These are phyloP conservation scores for Penicillium manginii DNA, from an alignment of 495 filamentous ascomycete species.

Conservation along the genomic window DNA sequence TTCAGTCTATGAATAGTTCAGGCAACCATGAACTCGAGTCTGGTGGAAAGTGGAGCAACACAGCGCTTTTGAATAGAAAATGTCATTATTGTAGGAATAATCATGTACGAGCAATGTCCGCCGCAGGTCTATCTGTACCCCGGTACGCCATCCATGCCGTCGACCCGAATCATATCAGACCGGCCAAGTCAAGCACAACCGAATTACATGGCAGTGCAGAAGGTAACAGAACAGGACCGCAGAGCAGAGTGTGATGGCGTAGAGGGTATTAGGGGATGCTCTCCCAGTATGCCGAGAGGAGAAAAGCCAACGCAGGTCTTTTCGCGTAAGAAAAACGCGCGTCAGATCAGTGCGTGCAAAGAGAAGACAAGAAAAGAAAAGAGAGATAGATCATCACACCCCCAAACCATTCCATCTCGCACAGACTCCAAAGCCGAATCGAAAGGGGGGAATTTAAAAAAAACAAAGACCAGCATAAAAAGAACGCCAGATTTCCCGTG, in stretches of 20 bases:
- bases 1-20: no score
- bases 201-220: no score
- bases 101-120: background rate
- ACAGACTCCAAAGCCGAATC: background rate
- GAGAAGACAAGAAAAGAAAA: background rate
- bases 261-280: no score
- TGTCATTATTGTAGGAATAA: conserved; percentile 18
- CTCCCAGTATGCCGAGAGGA: no score
- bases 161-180: no score
- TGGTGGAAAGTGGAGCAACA: no score
- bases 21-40: no score
- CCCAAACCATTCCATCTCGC: background rate
- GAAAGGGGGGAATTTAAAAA: conserved; percentile 10
- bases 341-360: background rate
- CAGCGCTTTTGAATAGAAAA: conserved; percentile 4
- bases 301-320: background rate
- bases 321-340: background rate
- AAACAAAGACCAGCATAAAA: conserved; percentile 9
- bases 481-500: background rate
- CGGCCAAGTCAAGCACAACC: no score
- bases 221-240: no score
- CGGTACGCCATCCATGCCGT: no score
- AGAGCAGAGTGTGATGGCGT: no score
- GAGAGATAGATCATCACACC: background rate
- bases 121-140: background rate